phyloP scores from a whole-genome alignment of 768 basidiomycete species.

The Chalciporus chontae region DNA sequence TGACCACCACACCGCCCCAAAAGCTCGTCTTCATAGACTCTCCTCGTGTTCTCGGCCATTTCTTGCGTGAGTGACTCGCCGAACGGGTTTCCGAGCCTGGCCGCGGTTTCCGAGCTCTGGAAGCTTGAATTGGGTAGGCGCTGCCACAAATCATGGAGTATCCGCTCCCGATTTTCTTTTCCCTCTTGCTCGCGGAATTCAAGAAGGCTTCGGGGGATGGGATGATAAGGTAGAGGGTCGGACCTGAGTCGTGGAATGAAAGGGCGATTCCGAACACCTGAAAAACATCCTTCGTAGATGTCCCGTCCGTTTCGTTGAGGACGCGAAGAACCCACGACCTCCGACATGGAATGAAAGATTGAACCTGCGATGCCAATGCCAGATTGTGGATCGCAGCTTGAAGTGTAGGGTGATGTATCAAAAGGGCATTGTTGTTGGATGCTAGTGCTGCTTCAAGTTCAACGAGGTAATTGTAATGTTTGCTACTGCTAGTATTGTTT shows the following conservation, averaged over 20 bases:
- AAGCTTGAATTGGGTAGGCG: slow-evolving; percentile 41
- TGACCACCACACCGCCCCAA: slow-evolving; percentile 49
- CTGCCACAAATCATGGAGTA: slow-evolving; percentile 62
- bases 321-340: slow-evolving; percentile 17
- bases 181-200: slow-evolving; percentile 69
- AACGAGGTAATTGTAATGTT: slow-evolving; percentile 27
- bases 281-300: slow-evolving; percentile 48
- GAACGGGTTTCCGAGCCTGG: slow-evolving; percentile 10
- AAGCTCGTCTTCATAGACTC: slow-evolving; percentile 77
- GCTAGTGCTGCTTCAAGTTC: slow-evolving; percentile 8
- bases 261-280: slow-evolving; percentile 52
- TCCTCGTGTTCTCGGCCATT: slow-evolving; percentile 58
- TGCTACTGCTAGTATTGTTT: slow-evolving; percentile 28
- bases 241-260: slow-evolving; percentile 58
- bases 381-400: slow-evolving; percentile 14
- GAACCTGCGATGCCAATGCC: slow-evolving; percentile 15
- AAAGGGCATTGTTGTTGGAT: slow-evolving; percentile 28
- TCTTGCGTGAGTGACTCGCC: slow-evolving; percentile 40
- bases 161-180: slow-evolving; percentile 52
- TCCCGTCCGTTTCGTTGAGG: slow-evolving; percentile 43
- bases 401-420: slow-evolving; percentile 11
- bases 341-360: slow-evolving; percentile 26
- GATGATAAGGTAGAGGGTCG: slow-evolving; percentile 42
- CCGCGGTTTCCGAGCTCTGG: slow-evolving; percentile 24
- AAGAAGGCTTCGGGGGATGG: slow-evolving; percentile 47